Evolutionary conservation across 257 asterid genomes (phyloP).

Genomic region (Lantana camara): DNA sequence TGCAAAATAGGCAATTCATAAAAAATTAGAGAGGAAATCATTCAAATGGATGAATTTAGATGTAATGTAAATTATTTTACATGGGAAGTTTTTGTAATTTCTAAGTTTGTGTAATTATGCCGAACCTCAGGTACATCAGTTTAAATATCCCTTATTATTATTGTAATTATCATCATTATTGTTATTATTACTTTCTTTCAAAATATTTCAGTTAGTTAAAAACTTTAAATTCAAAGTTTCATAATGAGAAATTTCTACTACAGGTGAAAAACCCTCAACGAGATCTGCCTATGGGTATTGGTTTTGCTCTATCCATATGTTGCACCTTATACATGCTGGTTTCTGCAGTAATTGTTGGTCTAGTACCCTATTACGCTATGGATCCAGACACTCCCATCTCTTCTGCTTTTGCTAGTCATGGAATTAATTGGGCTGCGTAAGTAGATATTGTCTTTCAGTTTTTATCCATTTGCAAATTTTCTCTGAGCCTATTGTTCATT

Average conservation of each 20-base stretch:
- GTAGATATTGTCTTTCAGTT: conserved; percentile 33
- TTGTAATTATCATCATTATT: no score
- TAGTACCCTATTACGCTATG: conserved; percentile 91
- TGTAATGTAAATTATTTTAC: no score
- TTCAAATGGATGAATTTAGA: no score
- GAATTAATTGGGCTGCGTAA: conserved; percentile 93
- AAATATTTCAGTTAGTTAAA: conserved; percentile 10
- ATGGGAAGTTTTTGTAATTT: no score
- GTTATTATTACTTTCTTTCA: background rate
- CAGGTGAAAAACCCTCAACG: conserved; percentile 97
- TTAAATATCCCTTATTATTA: background rate
- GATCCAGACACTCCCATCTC: conserved; percentile 99
- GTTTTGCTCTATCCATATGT: conserved; percentile 80
- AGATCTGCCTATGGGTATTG: conserved; percentile 96
- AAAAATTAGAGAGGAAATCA: no score
- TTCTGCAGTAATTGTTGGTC: conserved; percentile 92
- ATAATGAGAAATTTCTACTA: background rate
- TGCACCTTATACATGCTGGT: conserved; percentile 88
- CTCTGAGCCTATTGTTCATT: conserved; percentile 9
- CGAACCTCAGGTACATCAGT: no score
- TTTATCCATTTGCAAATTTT: conserved; percentile 14
- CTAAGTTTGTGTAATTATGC: no score
- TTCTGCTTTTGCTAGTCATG: conserved; percentile 87
- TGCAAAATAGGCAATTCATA: no score
- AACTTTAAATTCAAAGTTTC: conserved; percentile 16